Conservation (phyloP, 2,329 filamentous ascomycete species). For the Phialemonium atrogriseum region DNA sequence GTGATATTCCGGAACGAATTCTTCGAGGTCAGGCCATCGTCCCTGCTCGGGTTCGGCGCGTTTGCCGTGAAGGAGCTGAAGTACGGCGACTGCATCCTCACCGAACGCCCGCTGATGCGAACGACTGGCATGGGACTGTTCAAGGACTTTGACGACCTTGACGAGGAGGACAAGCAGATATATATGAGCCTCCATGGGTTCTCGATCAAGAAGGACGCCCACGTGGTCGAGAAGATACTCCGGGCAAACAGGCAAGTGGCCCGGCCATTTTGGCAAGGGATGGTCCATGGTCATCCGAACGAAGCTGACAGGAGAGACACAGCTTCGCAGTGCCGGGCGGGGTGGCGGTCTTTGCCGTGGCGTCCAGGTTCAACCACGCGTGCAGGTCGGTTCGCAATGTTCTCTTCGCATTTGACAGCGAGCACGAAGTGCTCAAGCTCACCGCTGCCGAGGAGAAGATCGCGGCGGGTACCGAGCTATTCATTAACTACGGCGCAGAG, state of each 20-base stretch:
- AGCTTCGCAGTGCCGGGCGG: conserved; percentile 15
- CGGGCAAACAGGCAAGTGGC: conserved; percentile 39
- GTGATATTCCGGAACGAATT: no score
- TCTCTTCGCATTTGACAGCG: conserved; percentile 17
- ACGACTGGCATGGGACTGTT: conserved; percentile 20
- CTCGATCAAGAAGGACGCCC: conserved; percentile 14
- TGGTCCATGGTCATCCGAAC: no score
- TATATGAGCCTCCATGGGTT: conserved; percentile 30
- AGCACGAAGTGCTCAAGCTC: conserved; percentile 4
- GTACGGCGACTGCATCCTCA: no score
- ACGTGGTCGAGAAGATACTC: conserved; percentile 29
- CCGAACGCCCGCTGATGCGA: no score
- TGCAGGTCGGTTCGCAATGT: conserved; percentile 26
- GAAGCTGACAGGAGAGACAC: conserved; percentile 7
- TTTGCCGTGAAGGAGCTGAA: no score
- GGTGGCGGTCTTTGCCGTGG: conserved; percentile 38
- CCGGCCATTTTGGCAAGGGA: not conserved
- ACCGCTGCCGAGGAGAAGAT: conserved; percentile 23
- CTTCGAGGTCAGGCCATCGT: no score
- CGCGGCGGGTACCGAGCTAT: conserved; percentile 37
- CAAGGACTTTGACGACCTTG: conserved; percentile 26
- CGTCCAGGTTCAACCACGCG: conserved; percentile 51
- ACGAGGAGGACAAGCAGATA: conserved; percentile 17
- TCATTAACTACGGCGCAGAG: conserved; percentile 37
- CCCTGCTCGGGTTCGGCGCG: no score